Evolutionary conservation across 2,329 filamentous ascomycete species (phyloP).

Genomic region (Moelleriella libera): DNA sequence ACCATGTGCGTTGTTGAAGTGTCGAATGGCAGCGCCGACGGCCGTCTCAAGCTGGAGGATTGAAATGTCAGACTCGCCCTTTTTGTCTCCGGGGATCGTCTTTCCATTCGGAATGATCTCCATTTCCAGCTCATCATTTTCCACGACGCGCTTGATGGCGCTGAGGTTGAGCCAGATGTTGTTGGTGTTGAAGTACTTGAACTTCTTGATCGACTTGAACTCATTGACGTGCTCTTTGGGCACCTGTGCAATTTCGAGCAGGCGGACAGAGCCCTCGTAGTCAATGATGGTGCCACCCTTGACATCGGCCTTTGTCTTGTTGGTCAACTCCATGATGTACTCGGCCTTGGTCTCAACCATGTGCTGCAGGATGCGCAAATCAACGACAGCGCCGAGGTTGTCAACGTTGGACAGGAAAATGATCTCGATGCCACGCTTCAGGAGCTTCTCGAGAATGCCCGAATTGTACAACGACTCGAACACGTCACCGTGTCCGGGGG

Average conservation of each 20-base stretch:
- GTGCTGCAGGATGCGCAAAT: constrained; percentile 96
- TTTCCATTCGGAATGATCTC: constrained; percentile 99
- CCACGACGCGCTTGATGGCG: constrained; percentile 95
- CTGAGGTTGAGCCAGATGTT: constrained; percentile 99
- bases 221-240: constrained; percentile 99
- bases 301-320: constrained; percentile 99
- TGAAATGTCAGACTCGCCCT: constrained; percentile 95
- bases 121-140: constrained; percentile 97
- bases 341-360: constrained; percentile 96
- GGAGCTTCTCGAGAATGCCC: constrained; percentile 89
- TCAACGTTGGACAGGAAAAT: constrained; percentile 98
- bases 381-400: constrained; percentile 94
- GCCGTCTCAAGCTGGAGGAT: constrained; percentile 98
- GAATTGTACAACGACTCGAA: constrained; percentile 99
- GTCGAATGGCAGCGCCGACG: constrained; percentile 93
- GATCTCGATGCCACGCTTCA: constrained; percentile 90
- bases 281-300: constrained; percentile 99
- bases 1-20: constrained; percentile 97
- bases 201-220: constrained; percentile 99
- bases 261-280: constrained; percentile 91
- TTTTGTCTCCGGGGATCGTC: constrained; percentile 96
- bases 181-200: constrained; percentile 99
- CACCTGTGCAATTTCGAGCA: constrained; percentile 97
- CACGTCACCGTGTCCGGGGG: constrained; percentile 96
- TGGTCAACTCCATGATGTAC: constrained; percentile 99